These are phyloP conservation scores for Schoenoplectus triqueter DNA, from an alignment of 202 grass and related monocot genomes.

Conservation along the genomic window DNA sequence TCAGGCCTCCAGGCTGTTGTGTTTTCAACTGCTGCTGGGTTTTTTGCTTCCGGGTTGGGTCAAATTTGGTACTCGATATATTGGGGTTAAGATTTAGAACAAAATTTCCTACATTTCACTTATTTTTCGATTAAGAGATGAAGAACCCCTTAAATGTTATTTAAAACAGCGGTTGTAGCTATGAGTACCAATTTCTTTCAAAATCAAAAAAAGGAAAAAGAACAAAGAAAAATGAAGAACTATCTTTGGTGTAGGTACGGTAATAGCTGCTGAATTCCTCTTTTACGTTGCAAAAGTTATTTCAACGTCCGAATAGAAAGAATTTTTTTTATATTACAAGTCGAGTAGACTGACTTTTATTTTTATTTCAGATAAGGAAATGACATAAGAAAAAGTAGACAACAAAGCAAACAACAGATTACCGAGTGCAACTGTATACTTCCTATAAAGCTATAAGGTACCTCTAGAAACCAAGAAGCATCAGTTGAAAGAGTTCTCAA, in stretches of 20 bases:
- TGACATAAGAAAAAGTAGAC: too few species aligned
- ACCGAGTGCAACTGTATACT: neutral
- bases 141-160: too few species aligned
- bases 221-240: neutral
- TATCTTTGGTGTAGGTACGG: neutral
- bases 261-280: neutral
- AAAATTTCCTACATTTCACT: neutral
- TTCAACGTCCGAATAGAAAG: neutral
- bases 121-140: neutral
- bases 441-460: neutral
- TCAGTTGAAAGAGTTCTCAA: conserved; percentile 28
- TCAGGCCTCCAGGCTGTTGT: neutral
- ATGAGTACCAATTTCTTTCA: too few species aligned
- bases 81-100: neutral
- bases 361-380: neutral
- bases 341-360: too few species aligned
- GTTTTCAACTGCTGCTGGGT: too few species aligned
- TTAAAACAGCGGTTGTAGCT: too few species aligned
- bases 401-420: neutral
- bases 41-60: neutral
- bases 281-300: neutral
- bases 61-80: neutral
- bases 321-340: too few species aligned
- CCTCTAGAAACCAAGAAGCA: neutral
- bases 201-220: too few species aligned